These are phyloP conservation scores for Saccharomycopsis javanensis DNA, from an alignment of 805 yeast genomes.

Conservation along the genomic window DNA sequence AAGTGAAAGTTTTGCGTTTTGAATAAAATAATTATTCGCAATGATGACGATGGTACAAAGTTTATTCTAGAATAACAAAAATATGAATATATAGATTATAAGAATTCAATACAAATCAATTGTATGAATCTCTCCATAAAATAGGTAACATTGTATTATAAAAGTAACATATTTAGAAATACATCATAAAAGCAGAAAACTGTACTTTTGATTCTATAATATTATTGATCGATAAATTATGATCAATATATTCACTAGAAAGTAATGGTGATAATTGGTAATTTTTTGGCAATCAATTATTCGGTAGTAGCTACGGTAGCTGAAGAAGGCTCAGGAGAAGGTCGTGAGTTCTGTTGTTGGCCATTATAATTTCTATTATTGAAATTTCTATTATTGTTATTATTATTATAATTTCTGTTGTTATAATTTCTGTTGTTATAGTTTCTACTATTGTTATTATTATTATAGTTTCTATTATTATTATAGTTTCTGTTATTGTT, in stretches of 20 bases:
- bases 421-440: slow-evolving; percentile 16
- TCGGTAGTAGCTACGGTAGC: not conserved
- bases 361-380: not conserved
- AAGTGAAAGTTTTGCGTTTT: not conserved
- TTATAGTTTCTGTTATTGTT: slow-evolving; percentile 26
- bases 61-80: not conserved
- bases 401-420: slow-evolving; percentile 2
- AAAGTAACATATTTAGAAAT: not conserved
- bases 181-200: not conserved
- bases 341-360: not conserved
- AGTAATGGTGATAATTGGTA: not conserved
- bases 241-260: not conserved
- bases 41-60: not conserved
- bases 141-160: too few species aligned
- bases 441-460: slow-evolving; percentile 22
- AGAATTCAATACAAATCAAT: not conserved
- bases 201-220: not conserved
- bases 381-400: slow-evolving; percentile 6
- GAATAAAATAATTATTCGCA: not conserved
- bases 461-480: slow-evolving; percentile 24
- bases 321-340: not conserved
- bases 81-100: not conserved
- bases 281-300: not conserved
- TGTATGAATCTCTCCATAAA: not conserved
- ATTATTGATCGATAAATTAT: not conserved